Base-by-base conservation (phyloP, 495 filamentous ascomycete genomes). In the Talaromyces borbonicus region DNA sequence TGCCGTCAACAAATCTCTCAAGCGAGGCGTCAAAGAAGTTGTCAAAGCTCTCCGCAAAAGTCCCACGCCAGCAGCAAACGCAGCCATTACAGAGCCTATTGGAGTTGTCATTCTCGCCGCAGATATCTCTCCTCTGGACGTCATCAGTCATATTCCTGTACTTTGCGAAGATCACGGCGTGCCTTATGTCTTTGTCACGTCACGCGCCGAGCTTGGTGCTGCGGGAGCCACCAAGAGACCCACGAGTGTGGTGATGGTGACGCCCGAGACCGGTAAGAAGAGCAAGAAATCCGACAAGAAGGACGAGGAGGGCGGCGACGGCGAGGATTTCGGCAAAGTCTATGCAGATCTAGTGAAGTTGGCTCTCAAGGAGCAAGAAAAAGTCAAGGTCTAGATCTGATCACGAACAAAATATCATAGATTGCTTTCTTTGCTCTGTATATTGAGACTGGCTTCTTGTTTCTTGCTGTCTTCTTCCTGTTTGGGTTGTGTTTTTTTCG, bases 11-110 rank as follows among this genome's bases (percentile, higher is more conserved):
- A 92, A 89, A 69, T 80, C 84, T 48, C 83, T 99, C 65, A 88
- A 90, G 68, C 90, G 93, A 57, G 92, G 92, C 66, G 90, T 97
- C 32, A 97, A 97, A 69, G 92, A 99, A 69, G 87, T 92, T 60
- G 87, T 95, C 69, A 99, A 99, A 73, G 78, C 87, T 16, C 83
- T 99, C 55, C 85, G 90, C 65, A 95, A 95, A 69, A 85, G 84
- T 4, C 75, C 86, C 46, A 64, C 78, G 38, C 61, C 67, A 46
- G 65, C 65, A 25, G 67, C 74, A 50, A 73, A 77, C 41, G 71
- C 71, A 16, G 54, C 67, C 46, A 59, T 70, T 56, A 51, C 71
- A 9, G 56, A 73, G 15, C 77, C 80, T 48, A 72, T 74, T 41
- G 87, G 80, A 53, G 74, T 99, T 53, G 85, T 93, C 53, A 72